Percentiles rank a stretch among this genome's conserved stretches.
phyloP scores from a whole-genome alignment of 192 early-diverging fungal genomes.

The Chytriomyces sp. region DNA sequence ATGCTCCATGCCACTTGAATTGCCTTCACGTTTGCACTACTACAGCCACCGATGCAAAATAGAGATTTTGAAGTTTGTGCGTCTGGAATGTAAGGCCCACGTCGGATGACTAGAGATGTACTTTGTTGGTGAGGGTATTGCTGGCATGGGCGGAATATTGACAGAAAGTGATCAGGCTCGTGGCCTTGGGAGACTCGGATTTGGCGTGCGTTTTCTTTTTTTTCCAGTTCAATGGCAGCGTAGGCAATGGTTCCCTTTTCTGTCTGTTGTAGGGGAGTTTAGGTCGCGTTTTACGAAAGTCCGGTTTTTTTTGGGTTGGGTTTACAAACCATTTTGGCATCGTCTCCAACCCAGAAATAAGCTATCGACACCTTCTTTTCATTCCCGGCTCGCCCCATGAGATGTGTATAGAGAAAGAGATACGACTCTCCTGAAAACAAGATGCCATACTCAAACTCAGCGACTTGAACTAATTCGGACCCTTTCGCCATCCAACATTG shows the following conservation, averaged over 20 bases:
- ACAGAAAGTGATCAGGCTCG: conserved; percentile 43
- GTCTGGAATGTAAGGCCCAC: neutral
- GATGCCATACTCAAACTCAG: conserved; percentile 30
- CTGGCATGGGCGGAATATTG: conserved; percentile 28
- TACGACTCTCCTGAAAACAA: conserved; percentile 45
- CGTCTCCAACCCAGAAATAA: conserved; percentile 49
- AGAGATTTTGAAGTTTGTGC: conserved; percentile 13
- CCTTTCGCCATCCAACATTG: conserved; percentile 27
- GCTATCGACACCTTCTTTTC: conserved; percentile 39
- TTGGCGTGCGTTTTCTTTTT: conserved; percentile 37
- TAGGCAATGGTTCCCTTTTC: conserved; percentile 45
- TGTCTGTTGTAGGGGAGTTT: conserved; percentile 28
- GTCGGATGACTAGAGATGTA: conserved; percentile 20
- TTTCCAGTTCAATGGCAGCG: conserved; percentile 41
- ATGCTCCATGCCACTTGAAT: conserved; percentile 34
- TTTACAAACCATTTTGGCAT: conserved; percentile 36
- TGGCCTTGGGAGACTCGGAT: conserved; percentile 45
- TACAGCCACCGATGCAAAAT: conserved; percentile 33
- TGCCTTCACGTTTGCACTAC: conserved; percentile 20
- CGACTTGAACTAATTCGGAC: conserved; percentile 17
- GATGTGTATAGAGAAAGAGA: conserved; percentile 39
- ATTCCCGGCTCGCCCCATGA: conserved; percentile 40
- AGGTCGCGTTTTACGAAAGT: neutral
- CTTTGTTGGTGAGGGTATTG: neutral
- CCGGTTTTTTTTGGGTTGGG: neutral